phyloP scores from a whole-genome alignment of 2,329 filamentous ascomycete genomes.

The Colletotrichum endophyticum region DNA sequence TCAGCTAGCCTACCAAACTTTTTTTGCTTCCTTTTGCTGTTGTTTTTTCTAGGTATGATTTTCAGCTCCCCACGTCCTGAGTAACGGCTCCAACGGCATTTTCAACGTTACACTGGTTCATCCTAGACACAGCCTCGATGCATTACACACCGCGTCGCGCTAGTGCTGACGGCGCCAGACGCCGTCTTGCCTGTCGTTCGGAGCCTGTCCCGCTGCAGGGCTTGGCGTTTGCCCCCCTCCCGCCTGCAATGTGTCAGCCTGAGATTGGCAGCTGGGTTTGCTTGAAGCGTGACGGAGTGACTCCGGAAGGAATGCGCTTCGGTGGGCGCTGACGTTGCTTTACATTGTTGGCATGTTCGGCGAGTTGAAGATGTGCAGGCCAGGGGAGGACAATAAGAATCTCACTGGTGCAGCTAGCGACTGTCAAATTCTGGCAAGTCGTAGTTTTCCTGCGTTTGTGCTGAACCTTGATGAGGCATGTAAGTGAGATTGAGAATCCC shows the following conservation, averaged over 20 bases:
- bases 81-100: not conserved
- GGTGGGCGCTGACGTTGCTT: not conserved
- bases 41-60: not conserved
- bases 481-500: not conserved
- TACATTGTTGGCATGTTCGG: accelerated
- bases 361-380: not conserved
- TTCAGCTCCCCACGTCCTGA: not conserved
- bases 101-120: not conserved
- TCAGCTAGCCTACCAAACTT: not conserved
- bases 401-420: not conserved
- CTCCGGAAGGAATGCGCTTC: not conserved
- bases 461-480: not conserved
- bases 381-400: not conserved
- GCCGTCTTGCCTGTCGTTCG: not conserved
- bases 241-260: not conserved
- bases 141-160: not conserved
- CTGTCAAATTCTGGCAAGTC: not conserved
- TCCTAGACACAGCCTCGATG: not conserved
- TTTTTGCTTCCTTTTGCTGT: not conserved
- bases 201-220: not conserved
- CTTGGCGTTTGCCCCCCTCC: not conserved
- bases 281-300: not conserved
- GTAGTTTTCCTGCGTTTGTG: not conserved
- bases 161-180: not conserved
- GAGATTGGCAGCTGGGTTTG: not conserved